Evolutionary conservation across 805 yeast species (phyloP).

Genomic region (Kazachstania bromeliacearum): DNA sequence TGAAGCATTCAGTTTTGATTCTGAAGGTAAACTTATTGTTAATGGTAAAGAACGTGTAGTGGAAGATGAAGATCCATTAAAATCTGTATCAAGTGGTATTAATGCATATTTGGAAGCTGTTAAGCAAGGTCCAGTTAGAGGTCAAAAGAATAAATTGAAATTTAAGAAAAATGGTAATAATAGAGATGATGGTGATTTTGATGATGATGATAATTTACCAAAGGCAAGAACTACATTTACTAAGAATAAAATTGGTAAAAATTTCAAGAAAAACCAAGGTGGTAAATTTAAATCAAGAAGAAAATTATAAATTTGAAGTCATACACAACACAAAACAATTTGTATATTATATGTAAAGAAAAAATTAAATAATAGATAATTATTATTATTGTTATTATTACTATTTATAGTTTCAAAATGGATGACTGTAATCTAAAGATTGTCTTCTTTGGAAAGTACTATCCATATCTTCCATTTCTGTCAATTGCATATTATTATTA

Average conservation of each 20-base stretch:
- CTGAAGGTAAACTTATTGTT: slow-evolving; percentile 30
- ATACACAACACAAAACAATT: not conserved
- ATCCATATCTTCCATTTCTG: slow-evolving; percentile 27
- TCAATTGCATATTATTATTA: slow-evolving; percentile 18
- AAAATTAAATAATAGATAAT: no score
- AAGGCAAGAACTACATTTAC: slow-evolving; percentile 4
- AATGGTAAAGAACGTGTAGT: slow-evolving; percentile 24
- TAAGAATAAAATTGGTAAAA: slow-evolving; percentile 22
- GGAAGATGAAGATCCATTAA: slow-evolving; percentile 40
- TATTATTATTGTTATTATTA: no score
- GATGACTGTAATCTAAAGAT: slow-evolving; percentile 18
- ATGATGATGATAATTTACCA: slow-evolving; percentile 37
- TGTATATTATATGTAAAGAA: not conserved
- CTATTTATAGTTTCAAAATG: slow-evolving; percentile 1
- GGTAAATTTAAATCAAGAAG: slow-evolving; percentile 26
- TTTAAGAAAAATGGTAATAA: slow-evolving; percentile 58
- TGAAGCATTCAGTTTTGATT: slow-evolving; percentile 27
- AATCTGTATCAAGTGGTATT: slow-evolving; percentile 48
- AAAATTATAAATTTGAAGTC: slow-evolving; percentile 10
- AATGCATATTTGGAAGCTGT: slow-evolving; percentile 93
- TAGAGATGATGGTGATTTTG: slow-evolving; percentile 45
- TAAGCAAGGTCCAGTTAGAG: slow-evolving; percentile 85
- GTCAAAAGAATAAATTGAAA: slow-evolving; percentile 85
- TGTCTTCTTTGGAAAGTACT: slow-evolving; percentile 28
- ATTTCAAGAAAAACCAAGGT: slow-evolving; percentile 13